Evolutionary conservation across 1,284 basidiomycete genomes (phyloP), one percentile per base, ranked within the genome.

Genomic region (Vanrija humicola): DNA sequence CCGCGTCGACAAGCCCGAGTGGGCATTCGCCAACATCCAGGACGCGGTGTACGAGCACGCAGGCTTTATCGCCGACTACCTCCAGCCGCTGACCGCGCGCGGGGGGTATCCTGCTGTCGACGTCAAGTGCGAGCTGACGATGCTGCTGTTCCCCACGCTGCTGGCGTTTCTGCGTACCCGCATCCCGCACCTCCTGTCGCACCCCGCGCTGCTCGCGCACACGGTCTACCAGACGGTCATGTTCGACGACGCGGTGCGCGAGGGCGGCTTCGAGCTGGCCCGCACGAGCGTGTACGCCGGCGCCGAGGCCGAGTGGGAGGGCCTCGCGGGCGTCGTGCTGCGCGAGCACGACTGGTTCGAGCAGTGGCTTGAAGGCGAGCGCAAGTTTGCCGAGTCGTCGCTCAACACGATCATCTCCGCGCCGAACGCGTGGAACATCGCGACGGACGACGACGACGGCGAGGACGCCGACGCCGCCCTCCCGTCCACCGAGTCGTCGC

Each of bases 1-100:
- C 74, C 82, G 91, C 46, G 76, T 95, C 6, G 95, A 98, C 78
- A 98, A 96, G 89, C 95, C 95, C 1, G 96, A 98, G 74, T 98
- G 95, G 91, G 97, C 90, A 66, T 89, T 98, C 66, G 87, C 90
- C 3, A 90, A 97, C 72, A 81, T 98, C 16, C 80, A 90, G 26
- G 90, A 96, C 65, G 82, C 86, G 52, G 81, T 84, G 34, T 89
- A 90, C 65, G 88, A 92, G 58, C 91, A 95, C 64, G 80, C 83
- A 38, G 68, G 80, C 19, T 90, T 97, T 76, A 83, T 92, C 79
- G 82, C 88, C 55, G 76, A 77, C n/a, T 80, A 87, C 47, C 77
- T 93, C 25, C 91, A 93, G 73, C 80, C 79, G n/a, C 72, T 95
- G 1, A 73, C 93, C 15, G 77, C 81, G 3, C 72, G 79, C 28